A percentile compares a stretch with the other conserved stretches of the same genome.
phyloP scores from a whole-genome alignment of 2,329 filamentous ascomycete genomes.

The Botrytis squamosa region DNA sequence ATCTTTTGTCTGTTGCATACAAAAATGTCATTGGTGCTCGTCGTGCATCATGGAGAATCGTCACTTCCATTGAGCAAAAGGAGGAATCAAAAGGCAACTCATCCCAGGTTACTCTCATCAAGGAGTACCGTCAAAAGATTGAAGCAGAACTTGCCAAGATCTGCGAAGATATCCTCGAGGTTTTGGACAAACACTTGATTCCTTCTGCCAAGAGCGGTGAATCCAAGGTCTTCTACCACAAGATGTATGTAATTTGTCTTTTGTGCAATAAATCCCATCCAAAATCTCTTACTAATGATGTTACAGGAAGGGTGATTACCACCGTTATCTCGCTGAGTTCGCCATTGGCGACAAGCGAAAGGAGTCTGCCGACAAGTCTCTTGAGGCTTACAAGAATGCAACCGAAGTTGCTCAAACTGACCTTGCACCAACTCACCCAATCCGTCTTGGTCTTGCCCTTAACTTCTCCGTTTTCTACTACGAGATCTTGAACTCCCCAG shows the following conservation, averaged over 20 bases:
- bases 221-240: conserved; percentile 99
- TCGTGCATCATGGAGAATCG: conserved; percentile 97
- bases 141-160: conserved; percentile 95
- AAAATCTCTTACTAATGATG: conserved; percentile 17
- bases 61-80: conserved; percentile 98
- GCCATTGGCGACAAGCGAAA: conserved; percentile 93
- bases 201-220: conserved; percentile 92
- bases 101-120: conserved; percentile 85
- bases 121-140: conserved; percentile 98
- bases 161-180: conserved; percentile 95
- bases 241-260: conserved; percentile 67
- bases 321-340: conserved; percentile 98
- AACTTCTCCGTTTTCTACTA: conserved; percentile 99
- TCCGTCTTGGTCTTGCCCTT: conserved; percentile 93
- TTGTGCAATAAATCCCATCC: not conserved
- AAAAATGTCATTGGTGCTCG: conserved; percentile 98
- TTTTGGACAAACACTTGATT: conserved; percentile 91
- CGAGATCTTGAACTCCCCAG: conserved; percentile 97
- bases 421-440: conserved; percentile 95
- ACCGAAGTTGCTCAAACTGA: conserved; percentile 98
- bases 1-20: conserved; percentile 96
- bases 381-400: conserved; percentile 98
- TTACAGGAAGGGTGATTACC: conserved; percentile 96
- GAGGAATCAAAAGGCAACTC: conserved; percentile 99
- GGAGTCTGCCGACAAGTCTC: conserved; percentile 87